Evolutionary conservation across 1,139 yeast species (phyloP), one percentile per base, ranked within the genome.

Genomic region (Suhomyces atakaporum): DNA sequence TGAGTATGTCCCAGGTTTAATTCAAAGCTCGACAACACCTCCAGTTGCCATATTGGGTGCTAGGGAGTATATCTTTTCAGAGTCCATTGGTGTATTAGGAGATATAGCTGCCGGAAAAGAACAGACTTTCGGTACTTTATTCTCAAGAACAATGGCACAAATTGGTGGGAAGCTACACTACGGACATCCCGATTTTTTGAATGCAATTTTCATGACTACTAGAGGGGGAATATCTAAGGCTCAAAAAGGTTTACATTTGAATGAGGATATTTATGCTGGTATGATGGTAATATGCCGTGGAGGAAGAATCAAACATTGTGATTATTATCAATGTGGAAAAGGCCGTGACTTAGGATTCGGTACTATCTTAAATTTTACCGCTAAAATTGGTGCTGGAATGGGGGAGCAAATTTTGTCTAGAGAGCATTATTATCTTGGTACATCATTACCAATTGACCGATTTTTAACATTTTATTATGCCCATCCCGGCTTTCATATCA

Each of bases 81-180:
- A 87, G 55, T 84, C 84, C 48, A 77, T 84, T 38, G 96, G 96
- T 5, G 81, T 87, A 3, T 62, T 88, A 15, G 96, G 96, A 1
- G 96, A 88, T 59, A 82, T 88, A 38, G 95, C 96, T 1, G 96
- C 96, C 1, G 95, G 95, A 0, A 88, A 88, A 52, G 96, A 88
- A 53, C 95, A 88, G 55, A 88, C 96, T 0, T 88, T 88, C 67
- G 96, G 96, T 0, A 88, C 96, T 0, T 63, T 88, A 39, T 88
- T 87, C 66, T 90, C 96, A 0, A 69, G 96, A 46, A 85, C 96
- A 0, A 62, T 88, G 47, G 90, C 95, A 0, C 84, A 82, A 44
- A 80, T 88, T 45, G 95, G 96, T 0, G 95, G 94, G 0, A 88
- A 88, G 54, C 63, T 88, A 25, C 96, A 88, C 53, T 88, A 88